Conservation (phyloP, 305 asterid genomes). For the Fraxinus velutina region DNA sequence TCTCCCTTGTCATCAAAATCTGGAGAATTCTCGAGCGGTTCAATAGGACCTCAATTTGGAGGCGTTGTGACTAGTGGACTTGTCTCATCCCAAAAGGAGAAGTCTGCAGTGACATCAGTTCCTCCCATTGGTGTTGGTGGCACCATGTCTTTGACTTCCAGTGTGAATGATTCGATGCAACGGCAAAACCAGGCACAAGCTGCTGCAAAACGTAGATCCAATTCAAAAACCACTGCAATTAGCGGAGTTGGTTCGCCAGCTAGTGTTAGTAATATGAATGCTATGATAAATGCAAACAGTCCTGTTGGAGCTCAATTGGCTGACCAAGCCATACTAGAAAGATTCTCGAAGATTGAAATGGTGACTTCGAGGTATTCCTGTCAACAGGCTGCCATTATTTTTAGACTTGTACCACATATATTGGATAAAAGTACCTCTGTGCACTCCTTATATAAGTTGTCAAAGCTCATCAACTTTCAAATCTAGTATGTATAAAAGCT, state of each 20-base stretch:
- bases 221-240: conserved; percentile 62
- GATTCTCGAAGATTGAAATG: conserved; percentile 79
- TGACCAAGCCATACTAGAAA: conserved; percentile 64
- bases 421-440: neutral
- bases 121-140: conserved; percentile 59
- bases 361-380: conserved; percentile 63
- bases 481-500: conserved; percentile 6
- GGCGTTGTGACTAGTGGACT: conserved; percentile 65
- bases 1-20: conserved; percentile 95
- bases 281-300: conserved; percentile 42
- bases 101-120: conserved; percentile 63
- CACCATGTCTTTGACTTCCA: conserved; percentile 55
- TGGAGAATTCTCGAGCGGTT: conserved; percentile 92
- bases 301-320: conserved; percentile 58
- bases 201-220: conserved; percentile 69
- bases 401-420: neutral
- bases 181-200: conserved; percentile 75
- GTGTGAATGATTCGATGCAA: conserved; percentile 72
- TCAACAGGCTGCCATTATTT: conserved; percentile 13
- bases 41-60: conserved; percentile 81
- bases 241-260: conserved; percentile 93
- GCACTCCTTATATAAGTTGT: neutral
- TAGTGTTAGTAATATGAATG: conserved; percentile 71
- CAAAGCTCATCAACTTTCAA: neutral
- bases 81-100: conserved; percentile 71